These are phyloP conservation scores for Mycena galopus DNA, from an alignment of 768 basidiomycete genomes.

Conservation along the genomic window DNA sequence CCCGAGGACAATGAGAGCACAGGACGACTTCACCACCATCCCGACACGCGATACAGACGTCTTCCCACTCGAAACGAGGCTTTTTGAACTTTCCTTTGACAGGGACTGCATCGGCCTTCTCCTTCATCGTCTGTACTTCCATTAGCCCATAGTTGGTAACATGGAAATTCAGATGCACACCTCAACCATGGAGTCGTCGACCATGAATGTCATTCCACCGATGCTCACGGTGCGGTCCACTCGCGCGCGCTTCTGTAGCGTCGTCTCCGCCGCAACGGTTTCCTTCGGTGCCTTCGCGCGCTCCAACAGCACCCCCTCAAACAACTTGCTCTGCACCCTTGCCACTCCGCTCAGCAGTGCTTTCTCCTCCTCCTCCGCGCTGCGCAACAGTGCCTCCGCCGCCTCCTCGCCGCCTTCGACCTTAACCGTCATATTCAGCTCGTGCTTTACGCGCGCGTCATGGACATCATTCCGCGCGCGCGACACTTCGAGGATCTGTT, in stretches of 20 bases:
- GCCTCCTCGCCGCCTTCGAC: conserved; percentile 28
- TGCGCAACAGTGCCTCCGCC: conserved; percentile 45
- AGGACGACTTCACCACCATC: conserved; percentile 68
- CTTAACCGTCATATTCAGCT: conserved; percentile 42
- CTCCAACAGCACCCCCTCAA: conserved; percentile 64
- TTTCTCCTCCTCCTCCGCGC: conserved; percentile 68
- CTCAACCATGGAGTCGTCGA: conserved; percentile 38
- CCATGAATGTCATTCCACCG: conserved; percentile 46
- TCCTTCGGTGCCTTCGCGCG: conserved; percentile 52
- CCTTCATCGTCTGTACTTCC: conserved; percentile 29
- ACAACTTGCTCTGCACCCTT: conserved; percentile 68
- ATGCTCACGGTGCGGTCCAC: conserved; percentile 53
- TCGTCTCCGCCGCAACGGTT: conserved; percentile 56
- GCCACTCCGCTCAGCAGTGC: conserved; percentile 67
- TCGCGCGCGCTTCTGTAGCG: conserved; percentile 59
- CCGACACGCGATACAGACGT: conserved; percentile 70
- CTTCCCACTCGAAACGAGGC: conserved; percentile 63
- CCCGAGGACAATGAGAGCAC: conserved; percentile 67
- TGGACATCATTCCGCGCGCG: conserved; percentile 55
- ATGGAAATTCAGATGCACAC: conserved; percentile 10
- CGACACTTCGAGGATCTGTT: conserved; percentile 61
- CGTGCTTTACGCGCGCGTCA: conserved; percentile 60
- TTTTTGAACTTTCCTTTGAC: conserved; percentile 51
- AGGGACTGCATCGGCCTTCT: conserved; percentile 2
- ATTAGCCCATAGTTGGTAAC: conserved; percentile 6